Evolutionary conservation across 768 basidiomycete genomes (phyloP), one percentile per base, ranked within the genome.

Genomic region (Hemileccinum rubropunctum): DNA sequence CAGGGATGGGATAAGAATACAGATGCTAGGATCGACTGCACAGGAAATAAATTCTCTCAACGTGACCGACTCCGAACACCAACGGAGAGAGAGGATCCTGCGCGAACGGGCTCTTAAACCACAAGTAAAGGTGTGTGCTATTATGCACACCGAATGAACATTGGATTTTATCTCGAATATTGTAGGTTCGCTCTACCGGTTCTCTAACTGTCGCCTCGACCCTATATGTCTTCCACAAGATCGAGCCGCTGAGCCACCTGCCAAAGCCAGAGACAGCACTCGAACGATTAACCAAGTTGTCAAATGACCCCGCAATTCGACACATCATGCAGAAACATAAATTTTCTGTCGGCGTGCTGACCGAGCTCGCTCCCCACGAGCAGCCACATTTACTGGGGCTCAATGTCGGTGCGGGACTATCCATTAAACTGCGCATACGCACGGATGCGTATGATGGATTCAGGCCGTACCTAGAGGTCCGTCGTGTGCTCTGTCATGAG

Each of bases 321-420:
- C 80, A 86, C 61, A 63, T 91, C 49, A 89, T 91, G 88, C 77
- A 76, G 54, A 73, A 72, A 52, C 86, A 91, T 65, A 64, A 80
- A 51, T 83, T 88, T 56, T 73, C 80, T 1, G 86, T 91, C 6
- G 82, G 83, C 0, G 52, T 84, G 3, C 71, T 90, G 38, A 89
- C 87, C 2, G 88, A 91, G 66, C 79, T 91, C 15, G 87, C 86
- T 14, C 88, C 88, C 0, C 86, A 87, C 50, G 87, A 89, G 60
- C 76, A 84, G 50, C 86, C 87, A 6, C 71, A 79, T 26, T 65
- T 90, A 10, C 73, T 88, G 3, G 88, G 89, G 0, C 72, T 88
- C 34, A 90, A 90, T 58, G 76, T 76, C 42, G 81, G 80, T 42
- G 72, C 66, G 0, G 87, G 88, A 0, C 70, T 81, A 56, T 67